Conservation (phyloP, 345 rosid genomes). For the Populus ilicifolia region DNA sequence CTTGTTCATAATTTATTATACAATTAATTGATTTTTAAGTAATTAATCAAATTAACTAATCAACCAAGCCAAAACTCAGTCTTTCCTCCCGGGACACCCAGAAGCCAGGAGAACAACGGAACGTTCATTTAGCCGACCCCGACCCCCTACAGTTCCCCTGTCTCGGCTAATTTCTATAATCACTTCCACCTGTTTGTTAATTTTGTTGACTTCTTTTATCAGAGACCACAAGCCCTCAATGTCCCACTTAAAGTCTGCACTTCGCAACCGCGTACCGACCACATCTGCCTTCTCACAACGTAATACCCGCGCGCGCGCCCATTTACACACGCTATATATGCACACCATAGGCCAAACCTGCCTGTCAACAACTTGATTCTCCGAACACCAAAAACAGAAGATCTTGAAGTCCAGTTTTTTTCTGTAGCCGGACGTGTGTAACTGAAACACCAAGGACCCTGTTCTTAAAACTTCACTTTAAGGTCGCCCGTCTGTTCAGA, state of each 20-base stretch:
- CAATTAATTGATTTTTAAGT: too few species aligned
- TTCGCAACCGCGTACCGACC: conserved; percentile 12
- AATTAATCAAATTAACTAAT: background rate
- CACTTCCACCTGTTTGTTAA: background rate
- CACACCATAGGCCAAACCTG: background rate
- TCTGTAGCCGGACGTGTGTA: too few species aligned
- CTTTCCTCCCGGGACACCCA: background rate
- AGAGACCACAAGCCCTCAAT: background rate
- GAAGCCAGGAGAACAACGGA: background rate
- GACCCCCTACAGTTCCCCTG: conserved; percentile 6
- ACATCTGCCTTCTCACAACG: background rate
- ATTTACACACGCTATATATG: background rate
- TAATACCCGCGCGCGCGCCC: background rate
- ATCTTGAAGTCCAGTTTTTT: background rate
- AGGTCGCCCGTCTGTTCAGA: background rate
- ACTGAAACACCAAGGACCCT: background rate
- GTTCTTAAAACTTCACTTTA: background rate
- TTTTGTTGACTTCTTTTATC: background rate
- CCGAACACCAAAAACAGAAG: background rate
- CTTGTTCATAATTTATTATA: too few species aligned
- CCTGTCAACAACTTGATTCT: background rate
- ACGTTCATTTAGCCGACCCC: conserved; percentile 5
- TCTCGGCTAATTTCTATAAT: background rate
- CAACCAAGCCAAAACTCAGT: background rate
- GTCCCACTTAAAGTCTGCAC: background rate